Conservation (phyloP, 106 monocot species). For the Dendrobium catenatum region DNA sequence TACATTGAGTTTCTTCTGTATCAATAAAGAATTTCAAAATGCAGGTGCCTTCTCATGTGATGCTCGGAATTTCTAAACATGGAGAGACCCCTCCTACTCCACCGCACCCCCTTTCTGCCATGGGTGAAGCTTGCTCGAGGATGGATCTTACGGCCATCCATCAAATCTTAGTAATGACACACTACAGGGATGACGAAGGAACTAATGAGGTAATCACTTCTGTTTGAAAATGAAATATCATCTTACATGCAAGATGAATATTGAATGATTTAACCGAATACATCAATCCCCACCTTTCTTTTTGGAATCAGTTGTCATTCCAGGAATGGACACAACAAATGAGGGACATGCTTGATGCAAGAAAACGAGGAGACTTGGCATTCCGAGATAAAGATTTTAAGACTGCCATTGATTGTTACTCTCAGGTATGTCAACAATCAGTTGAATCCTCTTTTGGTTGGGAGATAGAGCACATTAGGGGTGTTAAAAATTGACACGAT, state of each 20-base stretch:
- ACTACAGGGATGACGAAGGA: slow-evolving; percentile 93
- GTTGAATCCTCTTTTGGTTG: neutral
- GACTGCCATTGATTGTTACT: slow-evolving; percentile 75
- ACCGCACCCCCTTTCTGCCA: slow-evolving; percentile 61
- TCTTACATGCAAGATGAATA: neutral
- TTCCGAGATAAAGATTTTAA: slow-evolving; percentile 89
- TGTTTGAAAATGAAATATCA: neutral
- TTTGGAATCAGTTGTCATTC: slow-evolving; percentile 64
- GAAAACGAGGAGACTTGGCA: slow-evolving; percentile 82
- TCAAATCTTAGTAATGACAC: slow-evolving; percentile 67
- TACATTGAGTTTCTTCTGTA: too few relatives aligned
- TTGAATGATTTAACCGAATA: neutral
- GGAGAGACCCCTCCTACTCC: slow-evolving; percentile 51
- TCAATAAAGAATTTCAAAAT: neutral
- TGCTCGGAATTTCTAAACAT: slow-evolving; percentile 69
- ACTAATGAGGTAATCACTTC: slow-evolving; percentile 66
- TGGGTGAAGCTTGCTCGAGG: slow-evolving; percentile 94
- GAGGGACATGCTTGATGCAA: slow-evolving; percentile 81
- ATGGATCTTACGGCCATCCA: slow-evolving; percentile 98
- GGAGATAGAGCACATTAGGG: neutral
- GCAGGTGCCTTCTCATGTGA: slow-evolving; percentile 87
- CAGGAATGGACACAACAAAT: slow-evolving; percentile 96
- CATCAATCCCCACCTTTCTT: neutral
- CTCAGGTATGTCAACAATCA: slow-evolving; percentile 45
- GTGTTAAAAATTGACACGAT: too few relatives aligned